Conservation (phyloP, 352 stramenopile species). For the Pythium periplocum region DNA sequence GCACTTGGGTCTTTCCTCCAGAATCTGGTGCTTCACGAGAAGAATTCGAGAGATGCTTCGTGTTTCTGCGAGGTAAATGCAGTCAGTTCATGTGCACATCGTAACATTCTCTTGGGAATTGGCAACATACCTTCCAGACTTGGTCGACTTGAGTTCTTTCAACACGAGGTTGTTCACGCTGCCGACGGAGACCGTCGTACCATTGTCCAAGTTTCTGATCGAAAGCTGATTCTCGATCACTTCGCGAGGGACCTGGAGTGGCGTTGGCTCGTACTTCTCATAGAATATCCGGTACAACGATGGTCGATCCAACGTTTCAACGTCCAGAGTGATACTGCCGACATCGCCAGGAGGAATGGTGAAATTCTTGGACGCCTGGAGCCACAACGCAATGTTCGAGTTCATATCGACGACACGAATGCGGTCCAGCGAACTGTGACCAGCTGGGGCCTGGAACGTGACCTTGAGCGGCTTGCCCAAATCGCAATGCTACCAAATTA, state of each 20-base stretch:
- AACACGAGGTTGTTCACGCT: constrained; percentile 78
- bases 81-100: not conserved
- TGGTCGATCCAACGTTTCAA: constrained; percentile 70
- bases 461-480: constrained; percentile 76
- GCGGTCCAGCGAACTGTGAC: constrained; percentile 69
- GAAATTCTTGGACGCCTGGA: constrained; percentile 85
- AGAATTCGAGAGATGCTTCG: constrained; percentile 55
- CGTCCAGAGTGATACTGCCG: constrained; percentile 76
- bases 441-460: constrained; percentile 61
- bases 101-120: too few species aligned
- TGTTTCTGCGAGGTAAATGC: constrained; percentile 18
- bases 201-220: constrained; percentile 80
- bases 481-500: constrained; percentile 53
- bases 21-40: constrained; percentile 59
- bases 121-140: constrained; percentile 23
- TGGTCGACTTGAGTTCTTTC: constrained; percentile 57
- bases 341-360: constrained; percentile 69
- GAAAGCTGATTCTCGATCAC: constrained; percentile 63
- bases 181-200: constrained; percentile 66
- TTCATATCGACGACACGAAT: constrained; percentile 87
- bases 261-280: constrained; percentile 81
- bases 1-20: constrained; percentile 31
- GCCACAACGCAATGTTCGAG: constrained; percentile 67
- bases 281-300: constrained; percentile 85
- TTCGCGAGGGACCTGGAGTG: constrained; percentile 41